phyloP scores from a whole-genome alignment of 345 rosid species.

The Linum tenue region DNA sequence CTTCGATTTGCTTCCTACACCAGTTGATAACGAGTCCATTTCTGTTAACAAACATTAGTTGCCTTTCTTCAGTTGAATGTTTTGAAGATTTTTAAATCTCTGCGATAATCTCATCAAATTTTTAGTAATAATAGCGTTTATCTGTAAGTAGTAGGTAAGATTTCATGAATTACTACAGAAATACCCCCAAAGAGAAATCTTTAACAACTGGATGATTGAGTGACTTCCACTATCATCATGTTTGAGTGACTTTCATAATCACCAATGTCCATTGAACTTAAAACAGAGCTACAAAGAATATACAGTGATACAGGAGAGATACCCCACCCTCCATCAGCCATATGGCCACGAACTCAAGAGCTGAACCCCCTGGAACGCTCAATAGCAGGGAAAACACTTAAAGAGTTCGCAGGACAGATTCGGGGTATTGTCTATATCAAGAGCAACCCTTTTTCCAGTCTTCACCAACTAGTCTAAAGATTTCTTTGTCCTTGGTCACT shows the following conservation, averaged over 20 bases:
- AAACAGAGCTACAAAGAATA: not conserved
- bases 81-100: conserved; percentile 31
- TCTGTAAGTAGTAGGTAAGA: not conserved
- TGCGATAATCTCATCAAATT: conserved; percentile 7
- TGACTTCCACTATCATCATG: too few species aligned
- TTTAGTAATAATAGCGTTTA: not conserved
- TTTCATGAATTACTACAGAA: not conserved
- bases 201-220: not conserved
- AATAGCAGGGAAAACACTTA: not conserved
- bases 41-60: conserved; percentile 70
- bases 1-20: conserved; percentile 95
- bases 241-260: not conserved
- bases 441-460: not conserved
- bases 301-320: not conserved
- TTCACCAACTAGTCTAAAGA: not conserved
- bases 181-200: not conserved
- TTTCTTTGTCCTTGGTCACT: too few species aligned
- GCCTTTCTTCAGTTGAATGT: conserved; percentile 39
- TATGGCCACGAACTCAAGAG: too few species aligned
- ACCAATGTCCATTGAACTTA: not conserved
- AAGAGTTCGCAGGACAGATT: not conserved
- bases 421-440: too few species aligned
- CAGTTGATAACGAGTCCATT: conserved; percentile 66
- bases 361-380: too few species aligned
- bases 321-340: too few species aligned